Conservation (phyloP, 2,329 filamentous ascomycete species). For the Phialophora chinensis region DNA sequence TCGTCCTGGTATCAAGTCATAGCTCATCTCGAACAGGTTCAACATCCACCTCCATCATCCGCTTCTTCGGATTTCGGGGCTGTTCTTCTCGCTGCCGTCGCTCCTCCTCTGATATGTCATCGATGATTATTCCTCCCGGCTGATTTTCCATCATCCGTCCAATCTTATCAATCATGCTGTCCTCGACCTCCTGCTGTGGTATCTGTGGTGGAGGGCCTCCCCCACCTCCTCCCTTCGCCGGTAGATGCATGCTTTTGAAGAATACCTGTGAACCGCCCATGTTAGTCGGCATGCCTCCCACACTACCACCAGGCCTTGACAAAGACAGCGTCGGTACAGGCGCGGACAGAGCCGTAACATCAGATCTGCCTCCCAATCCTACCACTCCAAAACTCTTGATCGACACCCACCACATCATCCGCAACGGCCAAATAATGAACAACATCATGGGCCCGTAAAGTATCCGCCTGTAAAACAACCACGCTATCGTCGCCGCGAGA, state of each 20-base stretch:
- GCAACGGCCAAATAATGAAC: constrained; percentile 83
- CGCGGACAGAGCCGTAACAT: constrained; percentile 9
- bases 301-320: constrained; percentile 25
- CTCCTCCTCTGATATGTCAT: constrained; percentile 48
- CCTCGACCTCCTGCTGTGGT: constrained; percentile 37
- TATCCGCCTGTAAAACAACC: constrained; percentile 83
- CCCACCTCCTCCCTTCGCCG: constrained; percentile 52
- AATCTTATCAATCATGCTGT: constrained; percentile 51
- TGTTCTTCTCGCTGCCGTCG: constrained; percentile 46
- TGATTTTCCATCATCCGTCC: constrained; percentile 47
- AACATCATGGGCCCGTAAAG: constrained; percentile 91
- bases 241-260: constrained; percentile 30
- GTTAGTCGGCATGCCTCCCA: constrained; percentile 30
- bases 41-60: constrained; percentile 54
- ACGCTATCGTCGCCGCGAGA: constrained; percentile 75
- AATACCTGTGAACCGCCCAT: constrained; percentile 17
- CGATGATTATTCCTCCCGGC: constrained; percentile 39
- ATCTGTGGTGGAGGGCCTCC: constrained; percentile 43
- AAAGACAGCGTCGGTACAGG: constrained; percentile 29
- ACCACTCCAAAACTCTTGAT: constrained; percentile 58
- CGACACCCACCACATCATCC: constrained; percentile 65
- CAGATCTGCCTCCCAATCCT: constrained; percentile 26
- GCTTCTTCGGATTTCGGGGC: constrained; percentile 55
- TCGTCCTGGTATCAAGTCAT: constrained; percentile 39
- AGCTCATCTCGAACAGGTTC: constrained; percentile 43